Evolutionary conservation across 177 flowering plant genomes (phyloP), one percentile per base, ranked within the genome.

Genomic region (Vitis hybrid): DNA sequence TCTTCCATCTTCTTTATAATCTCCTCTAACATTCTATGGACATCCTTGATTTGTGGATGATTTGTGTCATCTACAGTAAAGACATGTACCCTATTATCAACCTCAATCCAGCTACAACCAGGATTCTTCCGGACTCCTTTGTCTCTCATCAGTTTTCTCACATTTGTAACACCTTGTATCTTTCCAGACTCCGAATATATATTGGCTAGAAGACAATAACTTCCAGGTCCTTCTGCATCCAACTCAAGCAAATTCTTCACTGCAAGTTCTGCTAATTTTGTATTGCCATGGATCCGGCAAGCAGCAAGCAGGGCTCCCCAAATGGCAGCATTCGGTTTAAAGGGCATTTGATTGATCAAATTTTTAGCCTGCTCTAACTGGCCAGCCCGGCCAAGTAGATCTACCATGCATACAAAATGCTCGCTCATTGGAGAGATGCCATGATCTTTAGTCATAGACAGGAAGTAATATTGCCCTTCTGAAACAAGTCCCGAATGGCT

Each of bases 51-150:
- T 67, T 64, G 76, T 39, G 87, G 85, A 48, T 85, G 89, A 71
- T 62, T 76, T 4, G 67, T 66, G 52, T 84, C 84, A 64, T 79
- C 73, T 14, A 69, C 83, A 10, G 86, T 79, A 72, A 86, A 85
- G 52, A 81, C 83, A 67, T 83, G 84, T 51, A 81, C 76, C 68
- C 73, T 77, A 53, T 79, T 83, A 26, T 73, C 72, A 56, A 79
- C 86, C 74, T 85, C 86, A 65, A 85, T 77, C 88, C 86, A 85
- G 64, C 88, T 85, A 62, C 84, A 80, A 56, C 85, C 87, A 18
- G 82, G 84, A 66, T 75, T 73, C 71, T 81, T 83, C 56, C 51
- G 55, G 9, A 83, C 68, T 61, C 85, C 74, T 50, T 74, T 81
- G 58, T 80, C 83, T 62, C 74, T 79, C 85, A 81, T 85, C 55